Evolutionary conservation across 1,284 basidiomycete genomes (phyloP).

Genomic region (Microbotryum violaceum): DNA sequence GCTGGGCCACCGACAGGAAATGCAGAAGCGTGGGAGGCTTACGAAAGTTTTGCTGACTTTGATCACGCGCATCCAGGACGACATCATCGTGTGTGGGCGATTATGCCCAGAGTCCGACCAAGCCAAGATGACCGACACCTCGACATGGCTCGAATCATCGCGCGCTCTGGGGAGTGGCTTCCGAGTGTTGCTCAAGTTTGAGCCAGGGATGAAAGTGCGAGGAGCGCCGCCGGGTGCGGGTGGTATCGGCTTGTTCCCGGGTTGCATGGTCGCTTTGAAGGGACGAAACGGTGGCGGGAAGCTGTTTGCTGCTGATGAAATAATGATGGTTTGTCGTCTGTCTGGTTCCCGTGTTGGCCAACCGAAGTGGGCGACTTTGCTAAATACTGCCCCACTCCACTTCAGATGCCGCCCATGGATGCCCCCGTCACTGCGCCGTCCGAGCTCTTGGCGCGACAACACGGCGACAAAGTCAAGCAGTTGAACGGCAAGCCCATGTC

Average conservation of each 20-base stretch:
- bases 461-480: slow-evolving; percentile 36
- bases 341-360: not conserved
- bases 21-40: too few species aligned
- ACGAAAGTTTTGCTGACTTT: not conserved
- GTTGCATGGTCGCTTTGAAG: slow-evolving; percentile 76
- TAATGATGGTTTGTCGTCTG: slow-evolving; percentile 57
- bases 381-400: not conserved
- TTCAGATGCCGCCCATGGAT: slow-evolving; percentile 43
- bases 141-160: slow-evolving; percentile 70
- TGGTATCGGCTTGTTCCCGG: slow-evolving; percentile 77
- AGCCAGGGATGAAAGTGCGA: slow-evolving; percentile 57
- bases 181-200: slow-evolving; percentile 63
- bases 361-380: not conserved
- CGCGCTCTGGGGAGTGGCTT: slow-evolving; percentile 51
- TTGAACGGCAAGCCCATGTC: slow-evolving; percentile 50
- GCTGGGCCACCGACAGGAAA: slow-evolving; percentile 29
- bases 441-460: slow-evolving; percentile 38
- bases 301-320: slow-evolving; percentile 74
- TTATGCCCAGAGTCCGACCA: slow-evolving; percentile 61
- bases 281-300: slow-evolving; percentile 86
- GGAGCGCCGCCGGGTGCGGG: slow-evolving; percentile 54
- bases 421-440: slow-evolving; percentile 37
- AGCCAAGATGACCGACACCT: slow-evolving; percentile 62
- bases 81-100: slow-evolving; percentile 68
- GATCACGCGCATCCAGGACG: slow-evolving; percentile 48